These are phyloP conservation scores for Xylaria bambusicola DNA, from an alignment of 495 filamentous ascomycete species.

Conservation along the genomic window DNA sequence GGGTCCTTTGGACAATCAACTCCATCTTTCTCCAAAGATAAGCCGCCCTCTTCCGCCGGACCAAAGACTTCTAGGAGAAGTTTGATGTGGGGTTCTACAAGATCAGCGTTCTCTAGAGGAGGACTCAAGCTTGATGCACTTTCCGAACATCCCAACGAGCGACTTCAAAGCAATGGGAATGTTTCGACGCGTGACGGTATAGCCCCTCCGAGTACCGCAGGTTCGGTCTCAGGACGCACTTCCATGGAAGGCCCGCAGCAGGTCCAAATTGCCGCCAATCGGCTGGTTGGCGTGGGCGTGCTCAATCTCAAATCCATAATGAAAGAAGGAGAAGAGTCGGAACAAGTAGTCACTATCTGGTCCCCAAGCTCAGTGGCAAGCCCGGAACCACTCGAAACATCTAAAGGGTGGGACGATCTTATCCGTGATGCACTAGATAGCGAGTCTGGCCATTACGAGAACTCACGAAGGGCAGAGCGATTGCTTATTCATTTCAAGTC, in stretches of 20 bases:
- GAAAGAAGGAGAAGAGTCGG: slow-evolving; percentile 71
- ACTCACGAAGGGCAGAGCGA: slow-evolving; percentile 67
- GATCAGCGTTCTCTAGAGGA: slow-evolving; percentile 48
- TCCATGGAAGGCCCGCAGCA: slow-evolving; percentile 49
- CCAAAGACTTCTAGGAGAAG: slow-evolving; percentile 71
- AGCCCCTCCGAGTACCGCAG: slow-evolving; percentile 57
- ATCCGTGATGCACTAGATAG: slow-evolving; percentile 75
- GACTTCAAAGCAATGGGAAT: slow-evolving; percentile 28
- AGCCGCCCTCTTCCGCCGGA: slow-evolving; percentile 44
- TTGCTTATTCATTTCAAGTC: slow-evolving; percentile 75
- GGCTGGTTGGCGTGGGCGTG: slow-evolving; percentile 78
- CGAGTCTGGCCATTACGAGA: slow-evolving; percentile 69
- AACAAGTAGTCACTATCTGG: slow-evolving; percentile 81
- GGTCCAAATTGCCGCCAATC: slow-evolving; percentile 44
- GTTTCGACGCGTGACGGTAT: slow-evolving; percentile 47
- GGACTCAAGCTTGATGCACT: slow-evolving; percentile 51
- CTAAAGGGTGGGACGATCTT: slow-evolving; percentile 74
- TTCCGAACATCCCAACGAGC: slow-evolving; percentile 49
- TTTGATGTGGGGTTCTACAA: slow-evolving; percentile 73
- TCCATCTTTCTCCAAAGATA: slow-evolving; percentile 43
- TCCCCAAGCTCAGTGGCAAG: slow-evolving; percentile 54
- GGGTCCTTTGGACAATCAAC: slow-evolving; percentile 39
- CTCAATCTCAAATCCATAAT: slow-evolving; percentile 78
- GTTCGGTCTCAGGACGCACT: slow-evolving; percentile 47
- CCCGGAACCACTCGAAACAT: slow-evolving; percentile 55